These are phyloP conservation scores for Tolypocladium cylindrosporum DNA, from an alignment of 2,329 filamentous ascomycete genomes.

Conservation along the genomic window DNA sequence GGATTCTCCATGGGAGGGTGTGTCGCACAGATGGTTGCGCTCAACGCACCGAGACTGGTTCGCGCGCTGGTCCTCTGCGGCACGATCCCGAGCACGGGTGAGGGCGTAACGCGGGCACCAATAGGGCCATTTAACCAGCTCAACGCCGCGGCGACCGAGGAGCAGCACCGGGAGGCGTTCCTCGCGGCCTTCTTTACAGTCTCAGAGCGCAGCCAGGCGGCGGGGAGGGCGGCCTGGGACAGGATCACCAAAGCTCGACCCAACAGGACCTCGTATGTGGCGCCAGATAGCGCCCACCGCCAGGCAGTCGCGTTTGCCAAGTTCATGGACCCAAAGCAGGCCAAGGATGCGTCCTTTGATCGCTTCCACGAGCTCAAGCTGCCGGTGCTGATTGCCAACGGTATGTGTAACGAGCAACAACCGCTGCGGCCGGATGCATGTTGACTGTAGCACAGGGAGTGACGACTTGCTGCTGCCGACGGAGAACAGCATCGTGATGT, in stretches of 20 bases:
- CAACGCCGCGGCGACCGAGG: constrained; percentile 17
- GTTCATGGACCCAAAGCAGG: constrained; percentile 23
- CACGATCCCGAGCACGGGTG: constrained; percentile 27
- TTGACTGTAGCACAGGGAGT: constrained; percentile 13
- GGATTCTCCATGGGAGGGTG: constrained; percentile 42
- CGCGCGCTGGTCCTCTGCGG: constrained; percentile 33
- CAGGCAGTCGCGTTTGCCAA: constrained; percentile 23
- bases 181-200: constrained; percentile 22
- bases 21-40: constrained; percentile 33
- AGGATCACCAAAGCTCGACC: constrained; percentile 19
- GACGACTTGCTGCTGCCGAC: constrained; percentile 24
- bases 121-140: constrained; percentile 22
- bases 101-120: constrained; percentile 20
- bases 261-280: constrained; percentile 15
- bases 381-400: constrained; percentile 27
- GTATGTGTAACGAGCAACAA: constrained; percentile 13
- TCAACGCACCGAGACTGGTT: constrained; percentile 25
- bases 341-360: constrained; percentile 21
- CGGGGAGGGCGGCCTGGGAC: constrained; percentile 21
- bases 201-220: constrained; percentile 19
- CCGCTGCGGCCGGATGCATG: background rate
- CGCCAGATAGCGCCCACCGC: constrained; percentile 14
- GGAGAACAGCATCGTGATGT: constrained; percentile 26
- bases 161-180: constrained; percentile 23
- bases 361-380: constrained; percentile 21